phyloP scores from a whole-genome alignment of 306 rosid genomes.

The Cicer cuneatum region DNA sequence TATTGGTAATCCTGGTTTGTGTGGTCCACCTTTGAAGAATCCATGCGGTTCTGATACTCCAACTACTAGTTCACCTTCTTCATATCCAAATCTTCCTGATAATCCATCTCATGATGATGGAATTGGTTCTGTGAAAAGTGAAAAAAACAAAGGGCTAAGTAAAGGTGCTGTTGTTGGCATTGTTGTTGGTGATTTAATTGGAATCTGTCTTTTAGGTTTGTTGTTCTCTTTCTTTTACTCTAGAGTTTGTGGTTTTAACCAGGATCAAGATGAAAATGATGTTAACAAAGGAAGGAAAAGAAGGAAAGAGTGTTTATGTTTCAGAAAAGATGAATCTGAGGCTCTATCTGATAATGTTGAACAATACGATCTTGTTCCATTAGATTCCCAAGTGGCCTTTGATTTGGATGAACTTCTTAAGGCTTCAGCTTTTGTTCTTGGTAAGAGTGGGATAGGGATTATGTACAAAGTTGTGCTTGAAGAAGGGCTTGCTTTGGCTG shows the following conservation, averaged over 20 bases:
- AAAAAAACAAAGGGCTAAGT: slow-evolving; percentile 68
- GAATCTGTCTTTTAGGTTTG: slow-evolving; percentile 86
- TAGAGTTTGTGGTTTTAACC: slow-evolving; percentile 66
- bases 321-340: slow-evolving; percentile 78
- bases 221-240: slow-evolving; percentile 85
- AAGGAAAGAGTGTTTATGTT: slow-evolving; percentile 74
- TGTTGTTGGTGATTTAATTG: slow-evolving; percentile 79
- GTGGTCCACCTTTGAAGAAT: slow-evolving; percentile 96
- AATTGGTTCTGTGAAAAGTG: slow-evolving; percentile 46
- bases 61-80: slow-evolving; percentile 65
- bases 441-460: slow-evolving; percentile 95
- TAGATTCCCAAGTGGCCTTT: slow-evolving; percentile 78
- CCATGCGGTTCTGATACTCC: slow-evolving; percentile 70
- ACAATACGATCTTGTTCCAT: slow-evolving; percentile 90
- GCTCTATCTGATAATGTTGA: slow-evolving; percentile 74
- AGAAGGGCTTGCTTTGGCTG: slow-evolving; percentile 87
- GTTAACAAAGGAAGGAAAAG: slow-evolving; percentile 64
- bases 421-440: slow-evolving; percentile 97
- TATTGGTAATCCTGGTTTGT: slow-evolving; percentile 86
- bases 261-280: slow-evolving; percentile 57
- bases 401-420: slow-evolving; percentile 98
- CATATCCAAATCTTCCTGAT: slow-evolving; percentile 75
- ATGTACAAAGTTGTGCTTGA: slow-evolving; percentile 98
- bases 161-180: slow-evolving; percentile 75
- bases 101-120: slow-evolving; percentile 57